Evolutionary conservation across 2,329 filamentous ascomycete genomes (phyloP), one percentile per base, ranked within the genome.

Genomic region (Didymella arachidicola): DNA sequence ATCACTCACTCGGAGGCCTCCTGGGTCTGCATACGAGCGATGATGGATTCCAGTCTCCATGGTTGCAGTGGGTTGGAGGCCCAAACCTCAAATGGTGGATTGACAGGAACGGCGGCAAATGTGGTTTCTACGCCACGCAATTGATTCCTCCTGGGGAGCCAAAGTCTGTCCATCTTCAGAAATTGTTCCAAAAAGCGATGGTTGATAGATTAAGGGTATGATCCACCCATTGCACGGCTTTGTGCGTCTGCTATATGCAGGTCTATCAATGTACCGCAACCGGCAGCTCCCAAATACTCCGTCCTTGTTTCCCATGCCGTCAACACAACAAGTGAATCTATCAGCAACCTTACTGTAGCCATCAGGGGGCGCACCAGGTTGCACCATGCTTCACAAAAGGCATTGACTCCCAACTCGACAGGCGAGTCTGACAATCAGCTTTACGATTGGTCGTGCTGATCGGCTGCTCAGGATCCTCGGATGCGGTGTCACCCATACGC

Each of bases 71-170:
- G 69, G 66, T 61, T 22, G 70, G 70, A 26, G 59, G 60, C 16
- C 68, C 68, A 3, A 68, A 66, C 49, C 47, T 65, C 44, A 66
- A 62, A 14, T 69, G 70, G 71, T 72, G 69, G 66, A 67, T 73
- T 36, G 71, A 74, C 45, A 62, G 66, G n/a, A 47, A 62, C 39
- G 63, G 62, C 7, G 66, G 64, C 1, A 63, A 67, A 7, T 70
- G 67, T 44, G 72, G 67, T 10, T 46, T 74, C 16, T 71, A 64
- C 39, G 70, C 63, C 10, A 67, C 62, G 10, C 70, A 73, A 54
- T 58, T 73, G 4, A 47, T 48, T 25, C 72, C 70, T 3, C 56
- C 64, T 16, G 70, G 68, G 1, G 70, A 75, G 41, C 27, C 27
- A 12, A 65, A 61, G 38, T 55, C 65, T 34, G 61, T 60, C n/a